These are phyloP conservation scores for Zygoascus bituminiphila DNA, from an alignment of 805 yeast genomes.

Conservation along the genomic window DNA sequence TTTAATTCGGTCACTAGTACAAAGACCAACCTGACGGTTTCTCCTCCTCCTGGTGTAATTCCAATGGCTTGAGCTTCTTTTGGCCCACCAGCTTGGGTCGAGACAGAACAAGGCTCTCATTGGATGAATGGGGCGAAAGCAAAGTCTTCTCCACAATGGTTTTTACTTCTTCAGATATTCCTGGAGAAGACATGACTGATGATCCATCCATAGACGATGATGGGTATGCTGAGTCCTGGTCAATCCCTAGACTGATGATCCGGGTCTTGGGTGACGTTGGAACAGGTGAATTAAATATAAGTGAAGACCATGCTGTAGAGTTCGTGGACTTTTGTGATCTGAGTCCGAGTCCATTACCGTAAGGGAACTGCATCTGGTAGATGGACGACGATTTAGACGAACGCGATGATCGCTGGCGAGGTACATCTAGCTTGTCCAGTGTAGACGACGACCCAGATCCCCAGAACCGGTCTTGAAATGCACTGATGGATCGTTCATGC, in stretches of 20 bases:
- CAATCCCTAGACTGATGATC: neutral
- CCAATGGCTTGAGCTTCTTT: neutral
- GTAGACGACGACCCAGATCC: neutral
- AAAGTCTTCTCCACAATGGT: neutral
- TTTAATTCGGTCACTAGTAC: neutral
- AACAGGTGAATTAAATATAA: neutral
- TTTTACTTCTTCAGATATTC: neutral
- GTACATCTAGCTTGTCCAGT: neutral
- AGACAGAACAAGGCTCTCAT: neutral
- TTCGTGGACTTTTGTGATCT: neutral
- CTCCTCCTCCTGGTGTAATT: neutral
- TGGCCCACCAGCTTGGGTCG: neutral
- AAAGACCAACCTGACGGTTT: neutral
- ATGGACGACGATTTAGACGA: neutral
- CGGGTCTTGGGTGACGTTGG: neutral
- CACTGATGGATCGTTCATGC: constrained; percentile 13
- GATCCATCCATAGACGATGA: neutral
- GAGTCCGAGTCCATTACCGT: neutral
- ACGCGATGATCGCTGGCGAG: neutral
- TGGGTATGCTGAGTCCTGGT: neutral
- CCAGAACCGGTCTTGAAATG: constrained; percentile 13
- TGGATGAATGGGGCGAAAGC: neutral
- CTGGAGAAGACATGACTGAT: neutral
- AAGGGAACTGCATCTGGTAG: neutral
- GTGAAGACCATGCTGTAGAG: neutral